These are phyloP conservation scores for Anisodus tanguticus DNA, from an alignment of 257 asterid species.

Conservation along the genomic window DNA sequence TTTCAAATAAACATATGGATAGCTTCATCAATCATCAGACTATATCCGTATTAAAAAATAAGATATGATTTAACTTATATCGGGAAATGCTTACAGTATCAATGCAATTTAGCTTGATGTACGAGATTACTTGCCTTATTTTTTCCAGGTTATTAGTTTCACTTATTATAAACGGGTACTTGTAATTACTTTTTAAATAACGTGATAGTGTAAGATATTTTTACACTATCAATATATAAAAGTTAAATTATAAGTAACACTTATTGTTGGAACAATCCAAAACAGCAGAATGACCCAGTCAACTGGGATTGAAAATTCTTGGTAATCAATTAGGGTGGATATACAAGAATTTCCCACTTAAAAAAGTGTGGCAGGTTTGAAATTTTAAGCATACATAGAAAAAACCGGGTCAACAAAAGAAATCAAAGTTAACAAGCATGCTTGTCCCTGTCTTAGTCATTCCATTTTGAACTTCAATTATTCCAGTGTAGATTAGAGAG, in stretches of 20 bases:
- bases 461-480: neutral
- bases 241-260: neutral
- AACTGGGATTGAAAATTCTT: neutral
- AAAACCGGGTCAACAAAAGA: neutral
- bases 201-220: neutral
- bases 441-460: neutral
- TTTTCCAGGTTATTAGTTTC: neutral
- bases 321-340: neutral
- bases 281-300: constrained; percentile 4
- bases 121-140: neutral
- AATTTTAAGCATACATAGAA: constrained; percentile 3
- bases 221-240: neutral
- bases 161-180: neutral
- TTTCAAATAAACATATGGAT: neutral
- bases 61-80: too few relatives aligned
- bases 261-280: neutral
- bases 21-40: neutral
- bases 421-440: neutral
- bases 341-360: neutral
- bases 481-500: neutral
- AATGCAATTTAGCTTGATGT: neutral
- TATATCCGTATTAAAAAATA: neutral
- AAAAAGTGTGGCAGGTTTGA: neutral
- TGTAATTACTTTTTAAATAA: neutral
- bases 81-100: neutral